Base-by-base conservation (phyloP, 129 eudicot genomes). In the Sambucus nigra region DNA sequence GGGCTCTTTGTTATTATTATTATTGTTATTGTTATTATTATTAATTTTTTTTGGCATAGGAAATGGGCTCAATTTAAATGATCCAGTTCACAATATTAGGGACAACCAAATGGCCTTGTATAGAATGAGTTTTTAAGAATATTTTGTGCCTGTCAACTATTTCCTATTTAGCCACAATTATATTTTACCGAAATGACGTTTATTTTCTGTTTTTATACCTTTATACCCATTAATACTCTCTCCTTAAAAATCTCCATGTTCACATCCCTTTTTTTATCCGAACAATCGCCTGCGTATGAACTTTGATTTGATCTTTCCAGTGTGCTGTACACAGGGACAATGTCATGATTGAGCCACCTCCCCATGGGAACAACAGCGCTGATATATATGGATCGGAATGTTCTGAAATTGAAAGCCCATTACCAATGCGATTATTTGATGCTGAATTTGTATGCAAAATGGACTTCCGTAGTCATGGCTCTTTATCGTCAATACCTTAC, bases 241-340 rank as follows among this genome's bases (percentile, higher is more conserved):
- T 7, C 21, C 7, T 14, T 7, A 15, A 41, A 28, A 15, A 15
- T 26, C 8, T 3, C 0, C 3, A 8, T 35, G 19, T 40, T 24
- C 19, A 38, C 51, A 52, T 25, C 38, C 24, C 17, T 35, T 57
- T 35, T 35, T 42, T 20, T 76, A 55, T 44, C 26, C 7, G 59
- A 60, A 31, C 40, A 57, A 50, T 59, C 52, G 47, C 66, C 56
- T 59, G 63, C 81, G 70, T 73, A 65, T 83, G 71, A 72, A 54
- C 86, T 76, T 73, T 78, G 72, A 70, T 71, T 89, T 80, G 86
- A 87, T 87, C 71, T 69, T 58, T 76, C 80, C 84, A 76, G 91
- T 88, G 81, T 80, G 67, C 78, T 80, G 63, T 79, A 80, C 65
- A 69, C 95, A 89, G 98, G 95, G 94, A 85, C 72, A 82, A 82